phyloP scores from a whole-genome alignment of 108 stramenopile species.

The Cyclotella atomus region DNA sequence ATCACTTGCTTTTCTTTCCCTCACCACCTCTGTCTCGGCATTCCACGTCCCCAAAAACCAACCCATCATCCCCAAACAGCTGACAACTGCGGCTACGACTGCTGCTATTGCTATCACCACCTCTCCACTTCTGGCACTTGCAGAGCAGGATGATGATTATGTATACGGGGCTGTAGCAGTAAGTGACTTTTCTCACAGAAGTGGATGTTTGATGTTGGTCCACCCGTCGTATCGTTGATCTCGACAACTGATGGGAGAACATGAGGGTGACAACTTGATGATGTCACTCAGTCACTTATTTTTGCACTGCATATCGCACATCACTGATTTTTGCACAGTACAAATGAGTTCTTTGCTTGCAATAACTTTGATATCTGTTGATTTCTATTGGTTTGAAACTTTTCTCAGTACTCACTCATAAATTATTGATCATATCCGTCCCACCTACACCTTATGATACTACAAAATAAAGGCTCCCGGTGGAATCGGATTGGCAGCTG shows the following conservation, averaged over 20 bases:
- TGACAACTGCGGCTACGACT: constrained; percentile 19
- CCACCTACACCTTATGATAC: too few relatives aligned
- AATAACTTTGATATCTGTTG: too few relatives aligned
- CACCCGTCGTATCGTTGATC: too few relatives aligned
- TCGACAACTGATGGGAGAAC: too few relatives aligned
- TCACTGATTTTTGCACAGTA: too few relatives aligned
- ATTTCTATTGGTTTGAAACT: too few relatives aligned
- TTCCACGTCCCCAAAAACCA: constrained; percentile 31
- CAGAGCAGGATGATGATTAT: constrained; percentile 76
- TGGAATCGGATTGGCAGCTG: constrained; percentile 66
- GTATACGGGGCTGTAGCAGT: constrained; percentile 83
- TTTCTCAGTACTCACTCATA: too few relatives aligned
- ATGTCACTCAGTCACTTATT: too few relatives aligned
- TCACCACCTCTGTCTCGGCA: constrained; percentile 41
- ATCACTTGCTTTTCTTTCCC: constrained; percentile 26
- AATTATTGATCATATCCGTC: too few relatives aligned
- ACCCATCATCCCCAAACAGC: constrained; percentile 2
- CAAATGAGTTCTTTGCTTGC: too few relatives aligned
- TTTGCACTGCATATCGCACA: too few relatives aligned
- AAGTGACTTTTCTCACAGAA: neutral
- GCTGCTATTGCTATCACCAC: constrained; percentile 34
- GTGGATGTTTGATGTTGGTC: neutral
- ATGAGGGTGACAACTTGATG: too few relatives aligned
- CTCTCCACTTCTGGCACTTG: constrained; percentile 70
- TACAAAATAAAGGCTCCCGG: constrained; percentile 65